Evolutionary conservation across 352 stramenopile genomes (phyloP), one percentile per base, ranked within the genome.

Genomic region (Phytophthora cactorum): DNA sequence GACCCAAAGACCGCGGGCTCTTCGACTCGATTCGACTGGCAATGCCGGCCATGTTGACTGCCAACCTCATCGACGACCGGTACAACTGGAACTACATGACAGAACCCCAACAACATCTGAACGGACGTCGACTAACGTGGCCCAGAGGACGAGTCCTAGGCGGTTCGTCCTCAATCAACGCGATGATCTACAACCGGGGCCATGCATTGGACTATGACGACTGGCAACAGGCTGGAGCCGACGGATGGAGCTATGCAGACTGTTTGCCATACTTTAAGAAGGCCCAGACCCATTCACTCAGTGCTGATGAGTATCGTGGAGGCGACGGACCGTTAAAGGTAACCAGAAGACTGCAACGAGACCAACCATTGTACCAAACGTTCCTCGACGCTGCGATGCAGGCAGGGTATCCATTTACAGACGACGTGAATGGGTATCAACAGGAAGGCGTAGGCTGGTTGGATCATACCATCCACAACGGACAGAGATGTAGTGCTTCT

Each of bases 51-150:
- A 74, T 84, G 56, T 70, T 95, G 29, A 90, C 86, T 52, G 92
- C 82, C 75, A 93, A 92, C 57, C 71, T 96, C 51, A 79, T 61
- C 6, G 75, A 94, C 59, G 81, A 94, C 39, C 79, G 79, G 47
- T 96, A 95, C 83, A 93, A 96, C 67, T 96, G 89, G 89, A 77
- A 44, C 52, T 96, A 93, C 75, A 68, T 86, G 59, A 96, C 88
- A 8, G 82, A 91, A 52, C 82, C 89, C 27, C 88, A 96, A 62
- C 77, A 81, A 38, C 59, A 93, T 58, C 66, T 96, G 15, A 73
- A 95, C 59, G 87, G 84, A 61, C 84, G 87, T 14, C 81, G 81
- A 7, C 68, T 96, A 39, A 79, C 86, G 11, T 94, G 88, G 87
- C 89, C 89, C 5, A 79, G 89, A 10, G 88, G 88, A 45, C 83